Evolutionary conservation across 2,329 filamentous ascomycete genomes (phyloP).

Genomic region (Xylariales sp.): DNA sequence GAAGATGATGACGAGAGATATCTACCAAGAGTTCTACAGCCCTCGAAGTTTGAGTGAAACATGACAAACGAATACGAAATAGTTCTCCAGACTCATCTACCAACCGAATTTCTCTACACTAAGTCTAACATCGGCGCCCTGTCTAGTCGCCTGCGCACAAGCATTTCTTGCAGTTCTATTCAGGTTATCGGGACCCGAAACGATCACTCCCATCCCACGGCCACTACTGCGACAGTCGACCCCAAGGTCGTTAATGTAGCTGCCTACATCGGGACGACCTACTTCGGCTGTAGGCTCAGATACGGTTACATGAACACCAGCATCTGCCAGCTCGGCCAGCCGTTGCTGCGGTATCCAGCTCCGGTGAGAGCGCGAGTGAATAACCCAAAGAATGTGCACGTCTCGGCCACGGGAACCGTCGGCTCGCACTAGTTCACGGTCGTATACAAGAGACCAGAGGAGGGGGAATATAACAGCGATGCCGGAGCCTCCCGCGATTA

Average conservation of each 20-base stretch:
- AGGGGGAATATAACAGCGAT: conserved; percentile 62
- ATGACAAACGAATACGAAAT: too few relatives aligned
- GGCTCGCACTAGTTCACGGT: conserved; percentile 2
- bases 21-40: too few relatives aligned
- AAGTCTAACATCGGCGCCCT: conserved; percentile 46
- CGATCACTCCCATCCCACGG: conserved; percentile 45
- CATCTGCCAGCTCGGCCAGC: conserved; percentile 41
- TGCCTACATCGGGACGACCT: conserved; percentile 48
- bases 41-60: too few relatives aligned
- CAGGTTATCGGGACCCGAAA: conserved; percentile 58
- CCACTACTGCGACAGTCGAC: conserved; percentile 18
- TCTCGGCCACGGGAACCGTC: conserved; percentile 20
- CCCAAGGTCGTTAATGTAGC: conserved; percentile 35
- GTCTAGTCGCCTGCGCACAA: conserved; percentile 43
- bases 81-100: too few relatives aligned
- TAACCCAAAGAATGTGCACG: conserved; percentile 55
- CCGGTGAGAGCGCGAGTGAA: conserved; percentile 47
- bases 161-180: conserved; percentile 56
- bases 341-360: conserved; percentile 48
- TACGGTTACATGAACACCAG: conserved; percentile 48
- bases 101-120: conserved; percentile 66
- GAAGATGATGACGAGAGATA: too few relatives aligned
- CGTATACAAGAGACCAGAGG: conserved; percentile 43
- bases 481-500: conserved; percentile 60
- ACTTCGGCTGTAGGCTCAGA: conserved; percentile 49